phyloP scores from a whole-genome alignment of 148 eudicot species.

The Vaccinium darrowii region DNA sequence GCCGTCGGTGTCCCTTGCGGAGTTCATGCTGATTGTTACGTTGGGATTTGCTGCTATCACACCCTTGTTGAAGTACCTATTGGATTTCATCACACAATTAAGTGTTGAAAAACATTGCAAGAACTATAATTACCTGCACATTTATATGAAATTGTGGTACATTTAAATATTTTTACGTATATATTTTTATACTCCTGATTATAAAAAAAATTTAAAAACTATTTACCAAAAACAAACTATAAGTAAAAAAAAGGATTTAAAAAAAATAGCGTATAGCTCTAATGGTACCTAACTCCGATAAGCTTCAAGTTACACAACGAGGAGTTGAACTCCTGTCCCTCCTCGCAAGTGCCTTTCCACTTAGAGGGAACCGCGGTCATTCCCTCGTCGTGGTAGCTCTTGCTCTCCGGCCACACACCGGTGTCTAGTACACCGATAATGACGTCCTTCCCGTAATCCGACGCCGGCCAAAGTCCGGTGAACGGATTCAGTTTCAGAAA shows the following conservation, averaged over 20 bases:
- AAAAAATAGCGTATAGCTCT: no score
- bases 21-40: slow-evolving; percentile 25
- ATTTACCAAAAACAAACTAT: no score
- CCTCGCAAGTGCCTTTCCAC: slow-evolving; percentile 60
- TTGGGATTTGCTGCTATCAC: slow-evolving; percentile 36
- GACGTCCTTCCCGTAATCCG: slow-evolving; percentile 44
- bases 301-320: slow-evolving; percentile 57
- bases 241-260: no score
- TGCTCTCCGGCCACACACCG: slow-evolving; percentile 70
- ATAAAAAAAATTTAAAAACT: no score
- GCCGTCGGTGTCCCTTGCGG: slow-evolving; percentile 29
- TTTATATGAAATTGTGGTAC: no score
- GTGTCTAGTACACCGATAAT: slow-evolving; percentile 59
- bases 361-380: slow-evolving; percentile 35
- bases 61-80: slow-evolving; percentile 49
- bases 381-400: slow-evolving; percentile 50
- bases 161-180: no score
- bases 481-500: slow-evolving; percentile 44
- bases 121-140: no score
- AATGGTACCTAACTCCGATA: slow-evolving; percentile 38
- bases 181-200: no score
- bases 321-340: slow-evolving; percentile 39
- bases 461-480: slow-evolving; percentile 54
- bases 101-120: no score
- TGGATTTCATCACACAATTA: background rate